phyloP scores from a whole-genome alignment of 495 filamentous ascomycete species.

The Aspergillus sclerotioniger region DNA sequence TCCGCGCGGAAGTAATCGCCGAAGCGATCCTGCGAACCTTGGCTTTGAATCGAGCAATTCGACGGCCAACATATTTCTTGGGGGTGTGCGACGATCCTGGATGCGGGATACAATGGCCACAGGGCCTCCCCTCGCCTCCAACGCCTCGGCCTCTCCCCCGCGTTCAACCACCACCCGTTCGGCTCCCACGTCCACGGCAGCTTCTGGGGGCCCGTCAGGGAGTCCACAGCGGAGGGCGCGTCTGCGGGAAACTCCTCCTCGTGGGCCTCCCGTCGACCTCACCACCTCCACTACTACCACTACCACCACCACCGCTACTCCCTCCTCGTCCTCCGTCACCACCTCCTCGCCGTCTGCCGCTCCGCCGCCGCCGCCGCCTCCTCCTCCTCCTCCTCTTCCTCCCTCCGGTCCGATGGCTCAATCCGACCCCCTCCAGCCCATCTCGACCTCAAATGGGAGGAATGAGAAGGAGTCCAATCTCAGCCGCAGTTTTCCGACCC shows the following conservation, averaged over 20 bases:
- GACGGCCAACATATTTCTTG: slow-evolving; percentile 65
- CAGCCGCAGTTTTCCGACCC: not conserved
- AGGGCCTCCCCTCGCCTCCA: not conserved
- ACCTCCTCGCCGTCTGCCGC: not conserved
- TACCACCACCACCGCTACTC: slow-evolving; percentile 2
- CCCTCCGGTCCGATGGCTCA: slow-evolving; percentile 3
- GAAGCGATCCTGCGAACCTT: slow-evolving; percentile 9
- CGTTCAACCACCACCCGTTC: not conserved
- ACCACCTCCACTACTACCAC: not conserved
- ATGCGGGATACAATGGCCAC: slow-evolving; percentile 37
- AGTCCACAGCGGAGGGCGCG: slow-evolving; percentile 3
- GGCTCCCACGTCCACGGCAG: not conserved
- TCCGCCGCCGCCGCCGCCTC: too few relatives aligned
- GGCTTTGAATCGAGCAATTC: slow-evolving; percentile 49
- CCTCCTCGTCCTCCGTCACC: not conserved
- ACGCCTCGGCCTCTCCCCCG: not conserved
- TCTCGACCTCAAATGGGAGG: not conserved
- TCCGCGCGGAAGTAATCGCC: slow-evolving; percentile 15
- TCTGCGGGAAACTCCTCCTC: not conserved
- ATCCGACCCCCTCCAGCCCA: not conserved
- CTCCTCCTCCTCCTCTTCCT: slow-evolving; percentile 4
- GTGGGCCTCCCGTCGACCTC: not conserved
- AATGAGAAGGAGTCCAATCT: not conserved
- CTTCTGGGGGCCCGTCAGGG: too few relatives aligned
- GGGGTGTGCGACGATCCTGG: slow-evolving; percentile 66